phyloP scores from a whole-genome alignment of 2,329 filamentous ascomycete species.

The Hymenoscyphus repandus region DNA sequence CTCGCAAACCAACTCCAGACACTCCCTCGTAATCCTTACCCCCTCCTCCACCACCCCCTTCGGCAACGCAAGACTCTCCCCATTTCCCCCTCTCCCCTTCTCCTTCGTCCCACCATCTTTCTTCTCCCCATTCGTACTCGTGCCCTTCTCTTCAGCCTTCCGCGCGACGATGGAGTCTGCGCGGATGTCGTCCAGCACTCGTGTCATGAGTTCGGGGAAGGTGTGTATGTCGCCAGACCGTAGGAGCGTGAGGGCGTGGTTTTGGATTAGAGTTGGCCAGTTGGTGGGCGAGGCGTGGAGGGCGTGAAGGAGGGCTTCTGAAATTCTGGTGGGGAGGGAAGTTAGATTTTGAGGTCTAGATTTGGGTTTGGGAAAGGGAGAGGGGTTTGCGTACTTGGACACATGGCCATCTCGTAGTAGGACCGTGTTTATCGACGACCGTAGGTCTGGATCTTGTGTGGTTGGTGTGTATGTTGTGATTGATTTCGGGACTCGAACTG shows the following conservation, averaged over 20 bases:
- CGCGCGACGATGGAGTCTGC: slow-evolving; percentile 16
- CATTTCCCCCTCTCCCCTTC: slow-evolving; percentile 14
- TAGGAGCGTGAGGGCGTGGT: slow-evolving; percentile 54
- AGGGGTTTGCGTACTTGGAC: slow-evolving; percentile 41
- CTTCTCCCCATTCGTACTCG: slow-evolving; percentile 22
- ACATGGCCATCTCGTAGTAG: slow-evolving; percentile 56
- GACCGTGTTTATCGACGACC: slow-evolving; percentile 56
- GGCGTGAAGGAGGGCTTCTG: slow-evolving; percentile 57
- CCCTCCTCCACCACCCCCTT: slow-evolving; percentile 56
- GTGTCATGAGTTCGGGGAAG: slow-evolving; percentile 55
- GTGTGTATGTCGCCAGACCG: slow-evolving; percentile 54
- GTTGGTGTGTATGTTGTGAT: slow-evolving; percentile 54
- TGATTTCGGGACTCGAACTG: slow-evolving; percentile 53
- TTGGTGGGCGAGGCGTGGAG: slow-evolving; percentile 55
- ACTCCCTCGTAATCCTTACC: slow-evolving; percentile 53
- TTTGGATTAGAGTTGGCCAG: slow-evolving; percentile 57
- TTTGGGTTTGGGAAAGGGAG: slow-evolving; percentile 9
- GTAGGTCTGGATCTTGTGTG: slow-evolving; percentile 56
- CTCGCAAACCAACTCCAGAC: slow-evolving; percentile 42
- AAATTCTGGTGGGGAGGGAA: slow-evolving; percentile 44
- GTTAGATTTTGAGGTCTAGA: slow-evolving; percentile 6
- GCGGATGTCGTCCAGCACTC: slow-evolving; percentile 55
- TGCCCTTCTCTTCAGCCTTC: background rate
- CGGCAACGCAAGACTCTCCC: slow-evolving; percentile 48
- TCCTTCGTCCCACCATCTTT: slow-evolving; percentile 7